Percentiles rank a stretch among this genome's conserved stretches.
Evolutionary conservation across 371 early-diverging fungal genomes (phyloP).

Genomic region (Apophysomyces trapeziformis): DNA sequence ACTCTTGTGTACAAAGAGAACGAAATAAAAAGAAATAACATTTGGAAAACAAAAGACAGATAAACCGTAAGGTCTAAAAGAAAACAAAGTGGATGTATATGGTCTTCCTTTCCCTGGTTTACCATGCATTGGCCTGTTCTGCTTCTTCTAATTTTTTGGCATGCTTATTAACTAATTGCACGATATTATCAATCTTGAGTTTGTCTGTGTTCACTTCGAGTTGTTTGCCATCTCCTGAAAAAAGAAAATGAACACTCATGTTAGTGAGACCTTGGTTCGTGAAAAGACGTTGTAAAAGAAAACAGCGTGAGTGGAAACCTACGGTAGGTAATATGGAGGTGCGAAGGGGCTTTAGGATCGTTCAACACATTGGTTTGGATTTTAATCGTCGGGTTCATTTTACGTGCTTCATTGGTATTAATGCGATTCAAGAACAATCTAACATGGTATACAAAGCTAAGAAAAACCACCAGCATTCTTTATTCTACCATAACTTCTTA

Average conservation of each 20-base stretch:
- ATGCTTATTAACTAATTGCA: constrained; percentile 60
- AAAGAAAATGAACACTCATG: not conserved
- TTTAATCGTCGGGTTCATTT: constrained; percentile 59
- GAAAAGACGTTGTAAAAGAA: not conserved
- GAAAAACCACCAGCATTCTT: not conserved
- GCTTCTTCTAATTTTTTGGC: constrained; percentile 65
- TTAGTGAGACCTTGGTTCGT: not conserved
- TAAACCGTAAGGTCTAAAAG: not conserved
- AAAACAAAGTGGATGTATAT: not conserved
- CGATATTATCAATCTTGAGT: constrained; percentile 55
- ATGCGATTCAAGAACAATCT: constrained; percentile 66
- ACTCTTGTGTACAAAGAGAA: constrained; percentile 5
- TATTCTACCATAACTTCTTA: constrained; percentile 16
- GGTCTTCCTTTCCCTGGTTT: constrained; percentile 13
- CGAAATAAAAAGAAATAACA: not conserved
- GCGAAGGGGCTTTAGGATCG: constrained; percentile 53
- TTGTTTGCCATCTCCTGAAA: constrained; percentile 61
- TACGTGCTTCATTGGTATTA: constrained; percentile 54
- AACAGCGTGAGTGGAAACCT: constrained; percentile 22
- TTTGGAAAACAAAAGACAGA: too few species aligned
- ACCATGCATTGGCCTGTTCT: constrained; percentile 61
- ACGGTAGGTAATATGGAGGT: constrained; percentile 59
- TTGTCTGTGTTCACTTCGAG: constrained; percentile 55
- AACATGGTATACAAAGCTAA: not conserved
- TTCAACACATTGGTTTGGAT: constrained; percentile 52